Percentiles rank a stretch among this genome's conserved stretches.
Evolutionary conservation across 768 basidiomycete genomes (phyloP).

Genomic region (Pleurotus tuber-regium): DNA sequence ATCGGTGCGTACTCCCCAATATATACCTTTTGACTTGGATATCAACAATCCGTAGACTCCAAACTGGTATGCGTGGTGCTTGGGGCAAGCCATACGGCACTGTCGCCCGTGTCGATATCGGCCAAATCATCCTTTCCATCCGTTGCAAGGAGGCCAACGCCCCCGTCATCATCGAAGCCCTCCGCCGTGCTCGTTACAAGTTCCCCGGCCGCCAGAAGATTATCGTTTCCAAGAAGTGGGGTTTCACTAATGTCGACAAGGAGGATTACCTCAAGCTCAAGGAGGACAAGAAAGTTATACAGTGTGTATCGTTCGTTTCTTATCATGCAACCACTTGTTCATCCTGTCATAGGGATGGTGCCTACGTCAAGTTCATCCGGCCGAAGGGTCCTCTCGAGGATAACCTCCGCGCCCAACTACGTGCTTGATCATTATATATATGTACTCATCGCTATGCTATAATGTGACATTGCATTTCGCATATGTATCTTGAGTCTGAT

Average conservation of each 20-base stretch:
- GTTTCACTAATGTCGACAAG: constrained; percentile 93
- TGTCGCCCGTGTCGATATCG: constrained; percentile 95
- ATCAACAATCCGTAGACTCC: constrained; percentile 51
- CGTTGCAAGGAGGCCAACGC: constrained; percentile 89
- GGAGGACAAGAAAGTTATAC: constrained; percentile 85
- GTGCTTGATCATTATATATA: constrained; percentile 57
- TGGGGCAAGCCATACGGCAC: constrained; percentile 99
- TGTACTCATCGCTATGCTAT: constrained; percentile 13
- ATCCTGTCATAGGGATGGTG: constrained; percentile 81
- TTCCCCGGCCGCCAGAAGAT: constrained; percentile 99
- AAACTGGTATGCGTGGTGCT: constrained; percentile 98
- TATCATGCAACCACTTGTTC: no score
- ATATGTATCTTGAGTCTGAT: constrained; percentile 14
- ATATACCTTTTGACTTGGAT: not conserved
- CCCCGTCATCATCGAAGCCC: constrained; percentile 90
- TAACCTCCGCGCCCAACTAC: constrained; percentile 83
- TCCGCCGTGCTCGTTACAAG: constrained; percentile 98
- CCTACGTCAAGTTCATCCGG: constrained; percentile 92
- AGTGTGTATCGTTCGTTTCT: constrained; percentile 49
- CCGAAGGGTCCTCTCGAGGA: constrained; percentile 82
- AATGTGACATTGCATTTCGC: constrained; percentile 17
- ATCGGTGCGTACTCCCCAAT: constrained; percentile 66
- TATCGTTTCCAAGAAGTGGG: constrained; percentile 97
- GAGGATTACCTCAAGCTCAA: constrained; percentile 87
- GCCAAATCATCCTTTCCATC: constrained; percentile 87